Evolutionary conservation across 345 rosid genomes (phyloP), one percentile per base, ranked within the genome.

Genomic region (Gossypium australe): DNA sequence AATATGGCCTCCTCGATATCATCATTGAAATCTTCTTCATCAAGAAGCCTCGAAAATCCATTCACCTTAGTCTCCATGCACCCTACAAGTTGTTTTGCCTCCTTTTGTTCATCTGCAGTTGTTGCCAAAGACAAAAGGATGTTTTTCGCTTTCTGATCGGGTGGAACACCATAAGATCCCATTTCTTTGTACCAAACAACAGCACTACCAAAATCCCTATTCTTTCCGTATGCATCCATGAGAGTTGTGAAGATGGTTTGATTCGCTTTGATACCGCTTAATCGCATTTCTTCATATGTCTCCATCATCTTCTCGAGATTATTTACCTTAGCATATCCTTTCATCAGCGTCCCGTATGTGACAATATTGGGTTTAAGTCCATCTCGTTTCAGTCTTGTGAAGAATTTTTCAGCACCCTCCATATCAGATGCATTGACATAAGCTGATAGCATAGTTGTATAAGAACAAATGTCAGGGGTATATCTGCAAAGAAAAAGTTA

Each of bases 361-460:
- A 94, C 87, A 51, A 91, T 78, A 62, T 91, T 91, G 5, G 97
- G 95, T 76, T 76, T 60, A 62, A 92, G 79, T 38, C 92, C 87
- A 14, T 92, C 98, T 78, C 76, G 89, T 80, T 82, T 92, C 75
- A 92, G 74, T 81, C 97, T 84, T 77, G 27, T 82, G 80, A 92
- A 89, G 87, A 94, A 92, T 17, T 87, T 94, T 78, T 91, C 93
- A 24, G 98, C 98, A 75, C 98, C 97, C n/a, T 88, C 96, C 95
- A 92, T 86, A 79, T 95, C 98, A 1, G 89, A 84, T 6, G 94
- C 94, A 76, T 93, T 95, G 61, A 93, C 93, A 82, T 93, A 92
- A 6, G 99, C 96, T 60, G 92, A 89, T 78, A 95, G 76, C 99
- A 95, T 92, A 14, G 97, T 95, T 73, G 98, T 87, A 75, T 95